Base-by-base conservation (phyloP, 1,284 basidiomycete species). In the Ganoderma leucocontextum region DNA sequence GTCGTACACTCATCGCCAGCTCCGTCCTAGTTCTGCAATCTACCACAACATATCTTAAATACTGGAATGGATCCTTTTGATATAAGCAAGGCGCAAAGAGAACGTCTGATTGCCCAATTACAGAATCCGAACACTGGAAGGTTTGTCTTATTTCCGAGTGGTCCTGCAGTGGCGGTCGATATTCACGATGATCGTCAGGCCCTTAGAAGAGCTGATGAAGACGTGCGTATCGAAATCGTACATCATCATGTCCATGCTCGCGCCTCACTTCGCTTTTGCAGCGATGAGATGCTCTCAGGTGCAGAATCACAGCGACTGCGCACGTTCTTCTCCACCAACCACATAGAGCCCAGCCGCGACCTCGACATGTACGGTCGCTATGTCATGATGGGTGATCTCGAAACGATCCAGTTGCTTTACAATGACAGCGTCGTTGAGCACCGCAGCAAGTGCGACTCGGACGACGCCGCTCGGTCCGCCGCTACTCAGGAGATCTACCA, bases 291-390 rank as follows among this genome's bases (percentile, higher is more conserved):
- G 0, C 74, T 85, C 10, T 76, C 76, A 64, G 82, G 82, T 0
- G 70, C 69, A 35, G 83, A 84, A 73, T 80, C 82, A 3, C 79
- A 80, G 63, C 78, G 83, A 4, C 77, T 85, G 2, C 77, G 82
- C 25, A 77, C 69, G 2, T 82, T 75, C 69, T 82, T 76, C 71
- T 79, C 79, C 9, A 77, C 72, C 9, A 75, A 80, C 33, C 68
- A 72, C 62, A 78, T 85, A 78, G 73, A 78, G 38, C 81, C 81
- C 2, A 7, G 39, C 0, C 78, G 79, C 8, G 80, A 84, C 65
- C 76, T 84, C 4, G 80, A 83, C 69, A 68, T 58, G 0, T 80
- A 79, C 42, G 81, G 81, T 2, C 44, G 62, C 2, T 58, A 74
- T 2, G 69, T 83, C 25, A 62, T 78, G 39, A 62, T 59, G 7